Conservation (phyloP, 371 early-diverging fungal species). For the Amoeboradix gromovi region DNA sequence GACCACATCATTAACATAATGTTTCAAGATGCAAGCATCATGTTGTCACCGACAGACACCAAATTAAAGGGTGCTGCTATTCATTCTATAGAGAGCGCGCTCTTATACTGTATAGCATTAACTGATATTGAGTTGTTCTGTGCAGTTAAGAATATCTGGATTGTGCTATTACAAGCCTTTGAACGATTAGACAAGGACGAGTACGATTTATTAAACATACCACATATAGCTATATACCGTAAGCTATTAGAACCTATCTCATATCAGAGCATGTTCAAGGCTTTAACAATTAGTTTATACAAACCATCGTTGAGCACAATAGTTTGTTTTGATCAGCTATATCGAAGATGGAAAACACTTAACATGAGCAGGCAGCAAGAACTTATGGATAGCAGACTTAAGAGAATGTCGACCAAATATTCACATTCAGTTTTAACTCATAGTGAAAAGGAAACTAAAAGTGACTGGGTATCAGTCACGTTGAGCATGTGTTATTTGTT, state of each 20-base stretch:
- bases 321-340: neutral
- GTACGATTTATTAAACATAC: neutral
- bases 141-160: neutral
- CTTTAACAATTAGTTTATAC: neutral
- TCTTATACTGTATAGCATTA: neutral
- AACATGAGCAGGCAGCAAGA: neutral
- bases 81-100: neutral
- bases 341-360: neutral
- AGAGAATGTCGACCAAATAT: neutral
- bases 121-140: neutral
- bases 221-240: neutral
- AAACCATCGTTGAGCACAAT: neutral
- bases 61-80: neutral
- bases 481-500: neutral
- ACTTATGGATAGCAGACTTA: neutral
- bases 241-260: neutral
- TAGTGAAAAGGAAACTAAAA: neutral
- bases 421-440: neutral
- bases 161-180: neutral
- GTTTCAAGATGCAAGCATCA: neutral
- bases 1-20: neutral
- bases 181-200: neutral
- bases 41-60: neutral
- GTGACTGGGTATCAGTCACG: neutral
- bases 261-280: neutral